Evolutionary conservation across 1,284 basidiomycete genomes (phyloP), one percentile per base, ranked within the genome.

Genomic region (Amylostereum chailletii): DNA sequence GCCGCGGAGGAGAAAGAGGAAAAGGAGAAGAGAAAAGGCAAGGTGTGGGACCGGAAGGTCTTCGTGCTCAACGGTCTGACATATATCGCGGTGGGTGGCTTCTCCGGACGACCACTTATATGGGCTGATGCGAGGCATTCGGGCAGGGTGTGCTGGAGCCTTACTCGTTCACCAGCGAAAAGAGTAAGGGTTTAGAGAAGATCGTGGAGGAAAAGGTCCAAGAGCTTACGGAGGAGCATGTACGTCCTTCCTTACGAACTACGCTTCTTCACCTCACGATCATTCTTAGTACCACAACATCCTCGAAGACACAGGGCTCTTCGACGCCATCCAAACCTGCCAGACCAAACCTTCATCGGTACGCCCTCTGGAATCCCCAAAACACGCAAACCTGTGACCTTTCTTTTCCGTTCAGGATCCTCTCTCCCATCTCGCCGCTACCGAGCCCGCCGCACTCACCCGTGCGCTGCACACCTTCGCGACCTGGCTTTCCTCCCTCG

Each of bases 1-100:
- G 81, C 81, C 52, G 79, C 82, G 1, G 84, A 86, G 56, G 77
- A 87, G 64, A 87, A 83, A 60, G 74, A 71, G 49, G 83, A 86
- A 52, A 76, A 86, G 63, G 86, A 83, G 59, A 73, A 71, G 49
- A 67, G 67, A 40, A 55, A 69, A 34, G 65, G 72, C 38, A 74
- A 72, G 6, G 65, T 61, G 32, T 94, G 92, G 91, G 92, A 97
- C 62, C 72, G 73, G 45, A 76, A 79, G 7, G 79, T 94, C 0
- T 96, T 91, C 61, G 70, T 90, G 49, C 70, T 94, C 55, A 95
- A 96, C 60, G 94, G 88, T 53, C 65, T 92, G 52, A 81, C 78
- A 33, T 92, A 91, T 61, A 66, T 94, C 6, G 76, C 85, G 70
- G 88, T 87, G 42, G 34, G 76, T 64, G 33, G 51, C 30, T 27